Percentiles rank a stretch among this genome's conserved stretches.
Evolutionary conservation across 768 basidiomycete species (phyloP).

Genomic region (Xerocomellus intermedius): DNA sequence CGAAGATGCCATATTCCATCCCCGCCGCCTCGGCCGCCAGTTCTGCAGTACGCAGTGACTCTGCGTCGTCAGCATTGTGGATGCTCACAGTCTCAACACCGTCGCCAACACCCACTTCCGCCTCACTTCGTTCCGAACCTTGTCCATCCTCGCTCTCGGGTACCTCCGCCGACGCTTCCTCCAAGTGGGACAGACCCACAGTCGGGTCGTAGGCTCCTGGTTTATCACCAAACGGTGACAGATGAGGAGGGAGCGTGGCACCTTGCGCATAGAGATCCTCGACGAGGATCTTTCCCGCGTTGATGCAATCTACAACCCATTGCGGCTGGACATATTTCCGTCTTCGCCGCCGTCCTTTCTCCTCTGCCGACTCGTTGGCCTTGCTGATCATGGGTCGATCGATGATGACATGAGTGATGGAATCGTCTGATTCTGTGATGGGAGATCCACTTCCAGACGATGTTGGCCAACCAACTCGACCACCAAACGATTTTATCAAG

Average conservation of each 20-base stretch:
- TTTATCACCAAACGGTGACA: conserved; percentile 90
- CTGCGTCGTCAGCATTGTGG: conserved; percentile 49
- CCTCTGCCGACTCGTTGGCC: conserved; percentile 50
- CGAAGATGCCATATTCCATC: conserved; percentile 75
- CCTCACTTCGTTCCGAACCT: conserved; percentile 18
- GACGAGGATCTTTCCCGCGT: conserved; percentile 77
- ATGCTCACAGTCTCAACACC: conserved; percentile 31
- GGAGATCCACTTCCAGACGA: conserved; percentile 83
- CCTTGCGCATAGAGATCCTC: conserved; percentile 88
- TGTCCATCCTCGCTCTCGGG: conserved; percentile 29
- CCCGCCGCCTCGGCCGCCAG: conserved; percentile 89
- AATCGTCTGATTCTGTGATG: conserved; percentile 69
- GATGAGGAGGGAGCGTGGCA: conserved; percentile 83
- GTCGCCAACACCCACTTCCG: conserved; percentile 30
- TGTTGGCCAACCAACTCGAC: conserved; percentile 84
- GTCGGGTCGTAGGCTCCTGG: conserved; percentile 76
- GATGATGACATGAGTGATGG: conserved; percentile 93
- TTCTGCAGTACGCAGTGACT: conserved; percentile 81
- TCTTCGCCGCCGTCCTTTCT: conserved; percentile 59
- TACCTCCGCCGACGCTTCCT: conserved; percentile 28
- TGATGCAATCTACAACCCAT: conserved; percentile 97
- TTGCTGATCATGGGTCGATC: conserved; percentile 72
- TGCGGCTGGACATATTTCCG: conserved; percentile 95
- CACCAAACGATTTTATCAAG: conserved; percentile 87
- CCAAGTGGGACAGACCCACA: conserved; percentile 28